These are phyloP conservation scores for Naganishia onofrii DNA, from an alignment of 768 basidiomycete species.

Conservation along the genomic window DNA sequence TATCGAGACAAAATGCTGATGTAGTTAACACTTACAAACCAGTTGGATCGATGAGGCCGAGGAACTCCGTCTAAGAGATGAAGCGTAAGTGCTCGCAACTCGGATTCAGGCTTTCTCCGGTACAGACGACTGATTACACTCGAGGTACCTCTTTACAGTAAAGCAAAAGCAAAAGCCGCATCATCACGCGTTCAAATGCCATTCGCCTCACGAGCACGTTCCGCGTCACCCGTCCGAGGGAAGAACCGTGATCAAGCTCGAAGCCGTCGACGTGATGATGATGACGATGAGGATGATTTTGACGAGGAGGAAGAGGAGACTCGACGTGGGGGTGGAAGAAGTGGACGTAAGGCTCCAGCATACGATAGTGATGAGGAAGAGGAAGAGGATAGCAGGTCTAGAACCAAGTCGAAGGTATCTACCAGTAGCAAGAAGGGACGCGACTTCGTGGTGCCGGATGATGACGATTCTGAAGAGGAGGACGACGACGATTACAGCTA, in stretches of 20 bases:
- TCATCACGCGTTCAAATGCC: constrained; percentile 27
- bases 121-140: neutral
- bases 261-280: constrained; percentile 20
- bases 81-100: constrained; percentile 36
- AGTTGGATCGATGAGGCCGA: constrained; percentile 51
- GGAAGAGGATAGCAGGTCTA: constrained; percentile 1
- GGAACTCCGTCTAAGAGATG: constrained; percentile 41
- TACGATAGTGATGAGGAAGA: constrained; percentile 58
- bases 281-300: constrained; percentile 29
- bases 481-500: constrained; percentile 3
- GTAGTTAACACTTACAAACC: neutral
- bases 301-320: constrained; percentile 82
- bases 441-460: constrained; percentile 4
- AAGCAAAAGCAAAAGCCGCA: constrained; percentile 17
- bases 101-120: neutral
- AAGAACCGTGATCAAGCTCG: constrained; percentile 33
- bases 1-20: constrained; percentile 13
- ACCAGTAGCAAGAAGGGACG: neutral
- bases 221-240: constrained; percentile 37
- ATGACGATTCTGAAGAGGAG: neutral
- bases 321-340: constrained; percentile 62
- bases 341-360: neutral
- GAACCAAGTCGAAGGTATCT: neutral
- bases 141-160: neutral
- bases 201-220: constrained; percentile 29